Evolutionary conservation across 2,329 filamentous ascomycete species (phyloP).

Genomic region (Venturia oleaginea): DNA sequence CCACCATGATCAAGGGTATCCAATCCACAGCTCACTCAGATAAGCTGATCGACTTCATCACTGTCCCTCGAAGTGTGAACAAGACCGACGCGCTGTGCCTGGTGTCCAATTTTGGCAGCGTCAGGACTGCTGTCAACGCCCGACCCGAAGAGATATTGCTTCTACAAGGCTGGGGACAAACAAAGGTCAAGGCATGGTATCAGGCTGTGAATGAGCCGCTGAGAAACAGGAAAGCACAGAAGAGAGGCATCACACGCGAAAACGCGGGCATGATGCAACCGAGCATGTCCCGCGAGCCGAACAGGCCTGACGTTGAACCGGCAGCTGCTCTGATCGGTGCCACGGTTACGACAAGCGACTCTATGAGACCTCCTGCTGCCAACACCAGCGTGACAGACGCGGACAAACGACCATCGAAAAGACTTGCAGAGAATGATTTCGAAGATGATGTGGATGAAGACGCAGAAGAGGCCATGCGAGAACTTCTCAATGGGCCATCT

Average conservation of each 20-base stretch:
- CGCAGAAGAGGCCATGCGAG: constrained; percentile 14
- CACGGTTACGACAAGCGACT: background rate
- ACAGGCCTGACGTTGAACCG: constrained; percentile 1
- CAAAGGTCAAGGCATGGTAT: constrained; percentile 84
- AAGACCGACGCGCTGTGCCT: constrained; percentile 88
- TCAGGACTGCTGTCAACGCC: constrained; percentile 80
- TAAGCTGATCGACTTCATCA: constrained; percentile 84
- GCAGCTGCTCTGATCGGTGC: background rate
- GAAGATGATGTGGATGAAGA: constrained; percentile 9
- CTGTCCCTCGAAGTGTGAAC: constrained; percentile 80
- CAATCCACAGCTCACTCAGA: constrained; percentile 79
- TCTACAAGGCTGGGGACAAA: constrained; percentile 90
- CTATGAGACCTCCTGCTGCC: background rate
- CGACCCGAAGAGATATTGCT: constrained; percentile 73
- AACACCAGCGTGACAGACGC: constrained; percentile 15
- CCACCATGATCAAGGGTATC: constrained; percentile 72
- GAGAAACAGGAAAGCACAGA: constrained; percentile 62
- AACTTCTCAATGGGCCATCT: constrained; percentile 1
- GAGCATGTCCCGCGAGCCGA: constrained; percentile 5
- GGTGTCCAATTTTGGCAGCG: constrained; percentile 83
- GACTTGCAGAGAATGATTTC: constrained; percentile 7
- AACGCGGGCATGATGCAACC: constrained; percentile 20
- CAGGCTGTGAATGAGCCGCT: constrained; percentile 78
- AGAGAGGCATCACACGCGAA: constrained; percentile 29
- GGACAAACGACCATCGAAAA: constrained; percentile 6